Conservation (phyloP, 805 yeast species). For the Spathaspora sp. region DNA sequence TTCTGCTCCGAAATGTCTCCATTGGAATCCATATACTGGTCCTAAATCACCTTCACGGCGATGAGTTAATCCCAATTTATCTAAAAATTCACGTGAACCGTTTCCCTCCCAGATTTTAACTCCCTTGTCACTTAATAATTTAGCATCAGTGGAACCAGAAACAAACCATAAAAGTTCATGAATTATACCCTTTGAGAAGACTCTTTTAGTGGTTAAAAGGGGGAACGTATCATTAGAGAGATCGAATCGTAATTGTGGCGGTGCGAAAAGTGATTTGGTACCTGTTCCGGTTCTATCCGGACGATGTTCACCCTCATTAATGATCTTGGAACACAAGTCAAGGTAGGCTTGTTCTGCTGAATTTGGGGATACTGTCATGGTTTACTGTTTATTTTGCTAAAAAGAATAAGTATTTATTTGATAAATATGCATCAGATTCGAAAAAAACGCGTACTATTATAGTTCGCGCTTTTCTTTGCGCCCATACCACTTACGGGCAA, state of each 20-base stretch:
- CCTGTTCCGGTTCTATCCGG: constrained; percentile 99
- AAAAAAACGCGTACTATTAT: not conserved
- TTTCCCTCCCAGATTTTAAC: constrained; percentile 99
- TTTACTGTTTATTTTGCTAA: not conserved
- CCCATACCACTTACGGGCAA: not conserved
- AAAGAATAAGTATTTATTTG: not conserved
- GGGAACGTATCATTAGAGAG: constrained; percentile 76
- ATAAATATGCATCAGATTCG: not conserved
- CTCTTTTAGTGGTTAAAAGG: constrained; percentile 86
- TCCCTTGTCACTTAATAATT: constrained; percentile 70
- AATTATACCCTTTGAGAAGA: constrained; percentile 83
- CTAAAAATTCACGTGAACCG: constrained; percentile 89
- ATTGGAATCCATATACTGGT: constrained; percentile 98
- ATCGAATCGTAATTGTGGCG: constrained; percentile 88
- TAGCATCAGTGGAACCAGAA: constrained; percentile 85
- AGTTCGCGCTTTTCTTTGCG: not conserved
- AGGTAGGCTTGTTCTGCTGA: constrained; percentile 81
- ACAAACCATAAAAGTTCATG: constrained; percentile 93
- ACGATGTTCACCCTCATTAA: constrained; percentile 82
- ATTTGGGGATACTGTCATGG: constrained; percentile 30
- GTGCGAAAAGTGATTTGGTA: constrained; percentile 85
- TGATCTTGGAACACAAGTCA: constrained; percentile 72
- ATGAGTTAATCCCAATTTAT: constrained; percentile 71
- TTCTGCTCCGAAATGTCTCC: constrained; percentile 98
- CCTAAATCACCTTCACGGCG: constrained; percentile 94